Percentiles rank a stretch among this genome's conserved stretches.
Evolutionary conservation across 495 filamentous ascomycete genomes (phyloP).

Genomic region (Hypoxylon crocopeplum): DNA sequence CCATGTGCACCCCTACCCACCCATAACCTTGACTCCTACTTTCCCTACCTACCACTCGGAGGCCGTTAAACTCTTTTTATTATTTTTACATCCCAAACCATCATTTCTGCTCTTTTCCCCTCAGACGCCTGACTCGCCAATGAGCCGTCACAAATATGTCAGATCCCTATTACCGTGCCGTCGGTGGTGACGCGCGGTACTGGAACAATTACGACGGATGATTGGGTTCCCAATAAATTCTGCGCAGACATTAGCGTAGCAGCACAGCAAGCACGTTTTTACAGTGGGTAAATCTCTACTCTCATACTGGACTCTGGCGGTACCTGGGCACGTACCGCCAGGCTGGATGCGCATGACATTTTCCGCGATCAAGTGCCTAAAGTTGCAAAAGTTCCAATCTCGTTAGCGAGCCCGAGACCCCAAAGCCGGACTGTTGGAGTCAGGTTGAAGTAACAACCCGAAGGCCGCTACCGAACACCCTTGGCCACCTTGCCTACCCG

Average conservation of each 20-base stretch:
- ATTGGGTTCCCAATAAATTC: slow-evolving; percentile 34
- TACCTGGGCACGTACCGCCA: not conserved
- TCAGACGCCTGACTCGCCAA: slow-evolving; percentile 23
- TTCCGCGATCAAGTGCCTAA: slow-evolving; percentile 17
- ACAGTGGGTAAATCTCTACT: slow-evolving; percentile 10
- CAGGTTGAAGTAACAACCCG: too few species aligned
- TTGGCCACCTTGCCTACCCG: too few species aligned
- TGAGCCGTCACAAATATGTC: slow-evolving; percentile 35
- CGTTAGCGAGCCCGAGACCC: slow-evolving; percentile 12
- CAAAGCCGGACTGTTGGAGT: too few species aligned
- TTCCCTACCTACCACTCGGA: not conserved
- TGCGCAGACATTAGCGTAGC: slow-evolving; percentile 31
- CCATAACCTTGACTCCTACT: too few species aligned
- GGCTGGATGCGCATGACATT: slow-evolving; percentile 12
- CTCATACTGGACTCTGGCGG: not conserved
- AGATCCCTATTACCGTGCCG: slow-evolving; percentile 34
- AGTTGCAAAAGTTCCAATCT: slow-evolving; percentile 25
- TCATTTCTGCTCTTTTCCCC: not conserved
- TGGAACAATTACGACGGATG: slow-evolving; percentile 27
- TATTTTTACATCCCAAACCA: not conserved
- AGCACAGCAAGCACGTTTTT: slow-evolving; percentile 27
- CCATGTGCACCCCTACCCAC: slow-evolving; percentile 10
- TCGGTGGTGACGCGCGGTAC: slow-evolving; percentile 31
- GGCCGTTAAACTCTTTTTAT: slow-evolving; percentile 14
- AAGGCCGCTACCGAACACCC: too few species aligned